Conservation (phyloP, 164 flowering plant species). For the Magnolia kwangsiensis region DNA sequence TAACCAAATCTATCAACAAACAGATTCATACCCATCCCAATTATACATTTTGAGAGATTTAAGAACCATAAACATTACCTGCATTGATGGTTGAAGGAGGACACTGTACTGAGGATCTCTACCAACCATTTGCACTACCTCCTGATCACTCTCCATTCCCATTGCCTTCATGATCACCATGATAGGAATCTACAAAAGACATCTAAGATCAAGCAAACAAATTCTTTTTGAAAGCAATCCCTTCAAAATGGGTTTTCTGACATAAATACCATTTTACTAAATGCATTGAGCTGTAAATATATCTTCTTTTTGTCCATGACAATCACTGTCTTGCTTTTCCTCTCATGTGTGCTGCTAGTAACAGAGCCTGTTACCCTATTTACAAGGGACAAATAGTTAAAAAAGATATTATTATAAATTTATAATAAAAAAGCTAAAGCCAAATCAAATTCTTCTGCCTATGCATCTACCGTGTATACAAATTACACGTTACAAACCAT, state of each 20-base stretch:
- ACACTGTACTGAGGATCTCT: constrained; percentile 81
- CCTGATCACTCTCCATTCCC: constrained; percentile 99
- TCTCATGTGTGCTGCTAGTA: constrained; percentile 70
- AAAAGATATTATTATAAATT: constrained; percentile 1
- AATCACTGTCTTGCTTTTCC: constrained; percentile 78
- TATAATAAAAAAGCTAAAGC: not conserved
- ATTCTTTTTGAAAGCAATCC: not conserved
- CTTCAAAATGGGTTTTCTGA: not conserved
- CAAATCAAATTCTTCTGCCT: not conserved
- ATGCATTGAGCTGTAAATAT: constrained; percentile 56
- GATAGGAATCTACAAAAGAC: constrained; percentile 61
- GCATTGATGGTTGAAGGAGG: constrained; percentile 82
- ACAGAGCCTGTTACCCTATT: constrained; percentile 84
- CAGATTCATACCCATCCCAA: not conserved
- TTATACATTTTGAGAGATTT: not conserved
- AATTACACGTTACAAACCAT: not conserved
- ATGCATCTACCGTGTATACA: not conserved
- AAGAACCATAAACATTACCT: constrained; percentile 39
- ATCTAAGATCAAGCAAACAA: not conserved
- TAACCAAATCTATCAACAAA: not conserved
- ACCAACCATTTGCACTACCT: constrained; percentile 95
- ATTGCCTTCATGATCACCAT: constrained; percentile 91
- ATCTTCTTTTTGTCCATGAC: constrained; percentile 80
- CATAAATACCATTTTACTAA: constrained; percentile 18
- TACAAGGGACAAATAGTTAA: constrained; percentile 5